These are phyloP conservation scores for Leishmania major DNA, from an alignment of 208 protist species.

Conservation along the genomic window DNA sequence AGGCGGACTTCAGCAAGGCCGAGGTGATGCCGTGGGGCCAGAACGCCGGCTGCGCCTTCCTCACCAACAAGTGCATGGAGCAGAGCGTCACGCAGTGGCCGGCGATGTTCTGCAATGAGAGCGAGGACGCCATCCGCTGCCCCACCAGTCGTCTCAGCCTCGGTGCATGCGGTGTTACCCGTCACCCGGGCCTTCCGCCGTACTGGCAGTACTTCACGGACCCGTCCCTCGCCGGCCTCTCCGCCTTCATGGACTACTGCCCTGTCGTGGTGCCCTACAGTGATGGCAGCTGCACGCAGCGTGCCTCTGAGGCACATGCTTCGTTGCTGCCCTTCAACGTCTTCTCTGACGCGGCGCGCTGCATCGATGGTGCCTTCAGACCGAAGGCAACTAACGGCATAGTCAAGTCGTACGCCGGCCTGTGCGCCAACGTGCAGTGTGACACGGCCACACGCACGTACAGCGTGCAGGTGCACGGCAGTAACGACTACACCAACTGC, in stretches of 20 bases:
- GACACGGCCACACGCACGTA: background rate
- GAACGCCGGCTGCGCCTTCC: no score
- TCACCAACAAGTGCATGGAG: no score
- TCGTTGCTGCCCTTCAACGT: background rate
- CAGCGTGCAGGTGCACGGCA: slow-evolving; percentile 5
- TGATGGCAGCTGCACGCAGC: background rate
- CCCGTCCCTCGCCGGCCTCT: background rate
- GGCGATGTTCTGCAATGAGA: no score
- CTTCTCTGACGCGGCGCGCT: background rate
- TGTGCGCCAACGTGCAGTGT: slow-evolving; percentile 10
- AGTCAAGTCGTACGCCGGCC: background rate
- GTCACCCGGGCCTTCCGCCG: background rate
- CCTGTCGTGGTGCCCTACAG: background rate
- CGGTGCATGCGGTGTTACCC: background rate
- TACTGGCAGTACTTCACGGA: background rate
- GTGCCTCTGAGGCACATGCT: no score
- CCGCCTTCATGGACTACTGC: background rate
- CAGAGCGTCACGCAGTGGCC: no score
- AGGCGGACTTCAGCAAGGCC: no score
- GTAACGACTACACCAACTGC: slow-evolving; percentile 1
- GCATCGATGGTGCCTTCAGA: background rate
- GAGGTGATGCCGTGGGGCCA: no score
- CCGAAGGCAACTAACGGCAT: no score
- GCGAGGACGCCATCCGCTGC: background rate
- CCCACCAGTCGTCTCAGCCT: background rate